These are phyloP conservation scores for Penicillium sp. DNA, from an alignment of 2,329 filamentous ascomycete genomes.

Conservation along the genomic window DNA sequence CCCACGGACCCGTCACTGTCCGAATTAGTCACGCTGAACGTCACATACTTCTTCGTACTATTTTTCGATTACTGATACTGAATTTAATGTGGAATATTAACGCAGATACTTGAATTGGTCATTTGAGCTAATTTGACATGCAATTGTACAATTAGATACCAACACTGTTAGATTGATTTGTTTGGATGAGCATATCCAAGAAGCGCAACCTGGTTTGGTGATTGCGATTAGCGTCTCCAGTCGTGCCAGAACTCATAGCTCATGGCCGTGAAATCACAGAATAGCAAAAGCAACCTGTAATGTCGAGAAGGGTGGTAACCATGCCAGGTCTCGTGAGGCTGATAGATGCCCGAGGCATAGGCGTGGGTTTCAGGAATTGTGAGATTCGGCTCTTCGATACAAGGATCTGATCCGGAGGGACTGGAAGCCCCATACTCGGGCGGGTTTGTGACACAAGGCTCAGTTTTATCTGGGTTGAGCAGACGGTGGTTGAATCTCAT, in stretches of 20 bases:
- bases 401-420: not conserved
- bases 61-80: not conserved
- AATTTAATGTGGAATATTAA: not conserved
- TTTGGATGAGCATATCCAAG: not conserved
- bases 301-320: slow-evolving; percentile 43
- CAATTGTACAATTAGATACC: not conserved
- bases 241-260: slow-evolving; percentile 58
- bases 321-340: slow-evolving; percentile 40
- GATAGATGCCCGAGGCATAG: slow-evolving; percentile 29
- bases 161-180: not conserved
- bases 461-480: not conserved
- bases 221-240: slow-evolving; percentile 26
- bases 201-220: not conserved
- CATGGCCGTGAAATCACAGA: slow-evolving; percentile 55
- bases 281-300: slow-evolving; percentile 57
- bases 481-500: slow-evolving; percentile 21
- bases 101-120: not conserved
- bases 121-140: not conserved
- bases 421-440: not conserved
- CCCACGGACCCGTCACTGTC: not conserved
- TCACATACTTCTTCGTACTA: not conserved
- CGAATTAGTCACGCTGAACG: not conserved
- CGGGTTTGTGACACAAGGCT: not conserved
- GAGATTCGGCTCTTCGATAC: not conserved
- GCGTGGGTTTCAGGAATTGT: slow-evolving; percentile 39